Conservation (phyloP, 2,329 filamentous ascomycete genomes). For the Penicillium sp. region DNA sequence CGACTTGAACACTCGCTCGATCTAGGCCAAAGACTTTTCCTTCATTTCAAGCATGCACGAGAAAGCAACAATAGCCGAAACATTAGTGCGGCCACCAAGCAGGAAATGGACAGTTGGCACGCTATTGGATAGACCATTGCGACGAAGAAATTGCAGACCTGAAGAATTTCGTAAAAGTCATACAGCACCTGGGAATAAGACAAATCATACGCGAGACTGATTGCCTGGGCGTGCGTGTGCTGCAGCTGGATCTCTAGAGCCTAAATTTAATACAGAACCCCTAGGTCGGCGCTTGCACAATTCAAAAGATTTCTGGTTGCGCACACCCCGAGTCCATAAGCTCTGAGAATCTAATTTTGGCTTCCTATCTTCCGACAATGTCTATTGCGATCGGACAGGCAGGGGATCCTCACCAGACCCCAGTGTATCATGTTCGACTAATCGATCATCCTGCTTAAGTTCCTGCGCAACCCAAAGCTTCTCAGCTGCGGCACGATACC, state of each 20-base stretch:
- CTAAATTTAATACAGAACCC: background rate
- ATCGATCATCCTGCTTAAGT: background rate
- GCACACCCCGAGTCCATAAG: rapidly evolving
- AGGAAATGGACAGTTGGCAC: background rate
- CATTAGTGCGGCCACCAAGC: background rate
- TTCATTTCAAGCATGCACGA: too few relatives aligned
- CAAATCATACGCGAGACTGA: background rate
- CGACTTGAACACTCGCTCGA: background rate
- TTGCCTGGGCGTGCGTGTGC: background rate
- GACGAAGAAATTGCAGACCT: background rate
- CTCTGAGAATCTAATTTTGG: background rate
- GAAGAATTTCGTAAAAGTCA: too few relatives aligned
- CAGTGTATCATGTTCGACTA: background rate
- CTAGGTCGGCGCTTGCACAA: background rate
- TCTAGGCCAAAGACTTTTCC: background rate
- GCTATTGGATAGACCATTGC: background rate
- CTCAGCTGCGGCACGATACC: background rate
- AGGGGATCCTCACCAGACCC: background rate
- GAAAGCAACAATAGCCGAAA: too few relatives aligned
- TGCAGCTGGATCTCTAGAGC: background rate
- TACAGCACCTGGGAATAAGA: background rate
- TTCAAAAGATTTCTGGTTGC: background rate
- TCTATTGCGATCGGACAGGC: background rate
- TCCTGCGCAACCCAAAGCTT: background rate
- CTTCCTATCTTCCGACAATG: background rate